A percentile compares a stretch with the other conserved stretches of the same genome.
phyloP scores from a whole-genome alignment of 176 grass and related monocot species.

The Ensete glaucum region DNA sequence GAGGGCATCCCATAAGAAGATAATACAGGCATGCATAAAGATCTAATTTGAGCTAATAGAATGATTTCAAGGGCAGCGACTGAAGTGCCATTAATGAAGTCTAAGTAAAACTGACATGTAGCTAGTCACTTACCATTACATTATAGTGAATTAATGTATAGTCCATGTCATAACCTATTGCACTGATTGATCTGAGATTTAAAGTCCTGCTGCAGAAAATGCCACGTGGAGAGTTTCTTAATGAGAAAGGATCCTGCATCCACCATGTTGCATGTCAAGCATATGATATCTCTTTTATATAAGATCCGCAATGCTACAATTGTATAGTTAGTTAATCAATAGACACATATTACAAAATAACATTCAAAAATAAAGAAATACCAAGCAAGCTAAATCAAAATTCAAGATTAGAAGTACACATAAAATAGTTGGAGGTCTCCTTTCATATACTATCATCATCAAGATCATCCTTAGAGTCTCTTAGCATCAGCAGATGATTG shows the following conservation, averaged over 20 bases:
- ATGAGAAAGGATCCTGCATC: conserved; percentile 65
- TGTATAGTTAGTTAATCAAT: too few species aligned
- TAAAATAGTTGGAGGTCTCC: too few species aligned
- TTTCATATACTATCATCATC: too few species aligned
- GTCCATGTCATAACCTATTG: conserved; percentile 94
- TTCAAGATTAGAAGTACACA: too few species aligned
- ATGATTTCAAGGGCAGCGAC: conserved; percentile 2
- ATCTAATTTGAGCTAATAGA: not conserved
- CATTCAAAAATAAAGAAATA: too few species aligned
- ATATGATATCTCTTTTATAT: not conserved
- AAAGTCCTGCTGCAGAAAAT: conserved; percentile 93
- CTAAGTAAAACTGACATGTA: conserved; percentile 7
- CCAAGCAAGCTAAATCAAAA: too few species aligned
- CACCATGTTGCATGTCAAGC: not conserved
- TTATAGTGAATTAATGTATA: conserved; percentile 96
- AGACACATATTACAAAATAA: too few species aligned
- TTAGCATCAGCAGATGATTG: too few species aligned
- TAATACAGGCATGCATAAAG: not conserved
- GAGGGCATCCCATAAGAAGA: not conserved
- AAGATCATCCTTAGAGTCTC: too few species aligned
- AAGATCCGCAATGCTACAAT: not conserved
- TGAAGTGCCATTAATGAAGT: conserved; percentile 1
- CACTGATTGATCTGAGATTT: conserved; percentile 91
- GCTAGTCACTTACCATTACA: conserved; percentile 57
- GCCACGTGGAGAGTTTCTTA: conserved; percentile 73